A percentile compares a stretch with the other conserved stretches of the same genome.
phyloP scores from a whole-genome alignment of 108 stramenopile genomes.

The Nitzschia sp. region DNA sequence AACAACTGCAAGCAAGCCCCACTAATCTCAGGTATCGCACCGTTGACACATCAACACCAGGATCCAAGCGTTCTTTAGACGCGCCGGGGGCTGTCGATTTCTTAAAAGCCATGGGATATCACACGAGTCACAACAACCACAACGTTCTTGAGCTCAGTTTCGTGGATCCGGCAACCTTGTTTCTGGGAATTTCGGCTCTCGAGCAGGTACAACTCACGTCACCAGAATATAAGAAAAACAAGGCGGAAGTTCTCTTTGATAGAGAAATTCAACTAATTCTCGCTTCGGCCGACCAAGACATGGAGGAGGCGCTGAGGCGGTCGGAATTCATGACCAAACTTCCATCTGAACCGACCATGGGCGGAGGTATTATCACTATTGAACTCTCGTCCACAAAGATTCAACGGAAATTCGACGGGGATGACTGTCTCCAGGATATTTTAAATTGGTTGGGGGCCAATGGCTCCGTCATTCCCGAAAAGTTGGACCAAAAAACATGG shows the following conservation, averaged over 20 bases:
- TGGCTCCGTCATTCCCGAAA: slow-evolving; percentile 54
- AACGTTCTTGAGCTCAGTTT: slow-evolving; percentile 47
- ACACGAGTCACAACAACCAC: slow-evolving; percentile 26
- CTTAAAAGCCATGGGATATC: slow-evolving; percentile 76
- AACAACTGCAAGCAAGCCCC: slow-evolving; percentile 50
- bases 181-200: slow-evolving; percentile 76
- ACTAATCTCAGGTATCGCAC: slow-evolving; percentile 57
- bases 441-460: slow-evolving; percentile 81
- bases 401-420: slow-evolving; percentile 75
- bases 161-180: slow-evolving; percentile 73
- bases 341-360: slow-evolving; percentile 69
- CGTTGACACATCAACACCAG: slow-evolving; percentile 61
- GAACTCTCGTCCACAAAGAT: slow-evolving; percentile 22
- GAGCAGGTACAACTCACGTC: slow-evolving; percentile 56
- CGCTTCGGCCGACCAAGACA: slow-evolving; percentile 13
- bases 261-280: slow-evolving; percentile 40
- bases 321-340: slow-evolving; percentile 51
- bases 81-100: slow-evolving; percentile 79
- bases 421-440: slow-evolving; percentile 76
- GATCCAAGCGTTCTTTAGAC: slow-evolving; percentile 53
- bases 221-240: slow-evolving; percentile 54
- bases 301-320: slow-evolving; percentile 35
- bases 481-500: slow-evolving; percentile 69
- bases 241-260: slow-evolving; percentile 34
- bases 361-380: slow-evolving; percentile 44